Conservation (phyloP, 306 rosid genomes). For the Quillaja saponaria region DNA sequence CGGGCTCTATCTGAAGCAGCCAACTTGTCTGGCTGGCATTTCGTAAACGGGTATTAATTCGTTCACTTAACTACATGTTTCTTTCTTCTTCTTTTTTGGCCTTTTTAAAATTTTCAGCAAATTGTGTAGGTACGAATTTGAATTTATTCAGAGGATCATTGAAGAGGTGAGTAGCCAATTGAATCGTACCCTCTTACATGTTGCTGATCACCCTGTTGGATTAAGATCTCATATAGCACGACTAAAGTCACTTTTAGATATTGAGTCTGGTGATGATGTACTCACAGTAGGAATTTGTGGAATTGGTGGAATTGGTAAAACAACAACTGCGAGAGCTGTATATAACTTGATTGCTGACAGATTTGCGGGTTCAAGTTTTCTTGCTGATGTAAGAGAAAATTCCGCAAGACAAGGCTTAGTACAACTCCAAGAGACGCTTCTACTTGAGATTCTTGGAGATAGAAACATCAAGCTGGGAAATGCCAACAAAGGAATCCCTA, state of each 20-base stretch:
- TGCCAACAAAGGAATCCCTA: neutral
- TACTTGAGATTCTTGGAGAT: neutral
- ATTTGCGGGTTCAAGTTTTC: neutral
- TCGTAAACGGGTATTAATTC: conserved; percentile 26
- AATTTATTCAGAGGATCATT: conserved; percentile 15
- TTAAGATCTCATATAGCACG: neutral
- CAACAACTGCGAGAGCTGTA: neutral
- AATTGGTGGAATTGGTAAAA: neutral
- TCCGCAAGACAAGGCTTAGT: neutral
- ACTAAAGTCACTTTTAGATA: neutral
- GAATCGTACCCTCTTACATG: neutral
- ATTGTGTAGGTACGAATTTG: conserved; percentile 26
- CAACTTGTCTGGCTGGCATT: conserved; percentile 33
- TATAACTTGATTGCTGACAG: neutral
- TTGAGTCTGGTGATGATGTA: neutral
- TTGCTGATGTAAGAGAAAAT: neutral
- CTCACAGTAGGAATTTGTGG: neutral
- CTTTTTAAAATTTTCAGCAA: neutral
- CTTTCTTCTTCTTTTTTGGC: neutral
- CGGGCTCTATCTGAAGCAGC: conserved; percentile 20
- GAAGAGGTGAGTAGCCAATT: conserved; percentile 15
- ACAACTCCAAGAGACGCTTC: neutral
- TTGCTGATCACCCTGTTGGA: neutral
- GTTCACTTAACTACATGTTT: neutral
- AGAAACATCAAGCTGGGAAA: neutral